Conservation (phyloP, 2,329 filamentous ascomycete genomes). For the Sporothrix mexicana region DNA sequence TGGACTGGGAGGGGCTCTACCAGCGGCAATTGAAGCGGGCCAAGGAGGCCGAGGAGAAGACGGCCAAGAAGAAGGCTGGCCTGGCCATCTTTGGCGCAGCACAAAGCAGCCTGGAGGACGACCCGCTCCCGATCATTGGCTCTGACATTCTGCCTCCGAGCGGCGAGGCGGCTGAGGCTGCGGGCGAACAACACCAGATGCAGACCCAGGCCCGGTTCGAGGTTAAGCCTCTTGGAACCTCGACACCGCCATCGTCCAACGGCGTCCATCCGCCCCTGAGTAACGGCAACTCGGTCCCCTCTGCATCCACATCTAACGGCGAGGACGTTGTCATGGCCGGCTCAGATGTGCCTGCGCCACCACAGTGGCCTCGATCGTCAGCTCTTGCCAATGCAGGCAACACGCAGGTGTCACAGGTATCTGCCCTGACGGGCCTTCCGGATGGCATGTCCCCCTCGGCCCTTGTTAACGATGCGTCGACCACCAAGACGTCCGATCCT, state of each 20-base stretch:
- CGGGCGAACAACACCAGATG: constrained; percentile 45
- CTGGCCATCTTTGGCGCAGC: constrained; percentile 57
- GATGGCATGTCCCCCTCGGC: constrained; percentile 64
- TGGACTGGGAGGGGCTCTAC: constrained; percentile 85
- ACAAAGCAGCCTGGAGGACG: constrained; percentile 23
- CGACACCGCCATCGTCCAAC: constrained; percentile 52
- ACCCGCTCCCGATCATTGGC: constrained; percentile 17
- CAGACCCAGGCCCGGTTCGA: constrained; percentile 55
- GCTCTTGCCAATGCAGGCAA: constrained; percentile 51
- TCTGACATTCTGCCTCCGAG: constrained; percentile 32
- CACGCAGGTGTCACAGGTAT: constrained; percentile 69
- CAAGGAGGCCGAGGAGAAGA: constrained; percentile 63
- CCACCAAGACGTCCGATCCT: constrained; percentile 84
- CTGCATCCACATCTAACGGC: constrained; percentile 46
- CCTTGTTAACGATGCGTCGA: constrained; percentile 82
- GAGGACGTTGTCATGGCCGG: constrained; percentile 69
- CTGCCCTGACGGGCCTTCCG: constrained; percentile 63
- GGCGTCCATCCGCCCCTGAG: constrained; percentile 58
- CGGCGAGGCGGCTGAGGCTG: constrained; percentile 36
- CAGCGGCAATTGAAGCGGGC: constrained; percentile 71
- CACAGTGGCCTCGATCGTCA: constrained; percentile 48
- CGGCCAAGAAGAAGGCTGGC: constrained; percentile 65
- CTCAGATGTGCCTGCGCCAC: constrained; percentile 51
- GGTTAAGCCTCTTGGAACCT: constrained; percentile 47
- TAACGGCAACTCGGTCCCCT: constrained; percentile 62